phyloP scores from a whole-genome alignment of 2,329 filamentous ascomycete genomes.

The Sporothrix luriei region DNA sequence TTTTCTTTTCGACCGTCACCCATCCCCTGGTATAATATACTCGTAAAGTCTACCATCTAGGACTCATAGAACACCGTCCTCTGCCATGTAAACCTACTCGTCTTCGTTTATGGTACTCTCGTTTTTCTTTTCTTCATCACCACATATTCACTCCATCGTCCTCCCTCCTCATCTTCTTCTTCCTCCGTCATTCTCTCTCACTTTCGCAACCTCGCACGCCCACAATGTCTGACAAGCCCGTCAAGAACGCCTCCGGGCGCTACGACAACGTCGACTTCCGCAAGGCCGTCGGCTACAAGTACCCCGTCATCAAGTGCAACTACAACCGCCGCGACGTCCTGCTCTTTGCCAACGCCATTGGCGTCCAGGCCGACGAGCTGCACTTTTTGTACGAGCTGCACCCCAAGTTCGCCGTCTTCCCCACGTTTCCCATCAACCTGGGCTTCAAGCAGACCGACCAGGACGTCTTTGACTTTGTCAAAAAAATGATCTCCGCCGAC shows the following conservation, averaged over 20 bases:
- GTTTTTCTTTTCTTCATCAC: not conserved
- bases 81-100: constrained; percentile 4
- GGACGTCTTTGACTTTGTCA: constrained; percentile 50
- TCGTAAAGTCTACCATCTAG: not conserved
- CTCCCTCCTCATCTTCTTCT: not conserved
- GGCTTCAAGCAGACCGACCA: constrained; percentile 51
- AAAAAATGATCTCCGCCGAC: constrained; percentile 42
- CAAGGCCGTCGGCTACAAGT: constrained; percentile 46
- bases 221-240: constrained; percentile 39
- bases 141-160: not conserved
- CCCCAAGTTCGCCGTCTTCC: constrained; percentile 49
- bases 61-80: constrained; percentile 12
- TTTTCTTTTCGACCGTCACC: not conserved
- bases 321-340: constrained; percentile 51
- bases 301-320: constrained; percentile 46
- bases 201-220: not conserved
- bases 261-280: constrained; percentile 49
- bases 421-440: constrained; percentile 52
- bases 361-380: constrained; percentile 45
- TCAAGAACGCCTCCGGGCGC: constrained; percentile 45
- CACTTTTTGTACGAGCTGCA: constrained; percentile 52
- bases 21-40: not conserved
- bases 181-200: not conserved
- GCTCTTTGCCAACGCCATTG: constrained; percentile 49
- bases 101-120: not conserved